Percentiles rank a stretch among this genome's conserved stretches.
Conservation (phyloP, 2,329 filamentous ascomycete species). For the Beauveria brongniartii region DNA sequence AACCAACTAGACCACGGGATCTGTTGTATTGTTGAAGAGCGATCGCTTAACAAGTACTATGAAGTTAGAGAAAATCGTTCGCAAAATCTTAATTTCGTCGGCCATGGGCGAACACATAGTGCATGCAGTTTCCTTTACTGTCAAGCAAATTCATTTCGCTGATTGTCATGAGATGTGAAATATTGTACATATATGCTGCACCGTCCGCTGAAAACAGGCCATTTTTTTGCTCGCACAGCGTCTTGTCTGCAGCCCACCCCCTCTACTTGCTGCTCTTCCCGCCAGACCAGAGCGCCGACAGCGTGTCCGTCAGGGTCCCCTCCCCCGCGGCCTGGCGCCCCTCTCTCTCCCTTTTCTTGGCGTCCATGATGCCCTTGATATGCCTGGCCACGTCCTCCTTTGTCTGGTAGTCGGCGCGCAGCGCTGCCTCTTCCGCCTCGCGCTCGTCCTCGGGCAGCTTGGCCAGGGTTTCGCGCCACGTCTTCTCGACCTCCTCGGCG, state of each 20-base stretch:
- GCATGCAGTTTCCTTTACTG: not conserved
- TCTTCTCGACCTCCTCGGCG: slow-evolving; percentile 40
- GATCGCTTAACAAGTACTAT: not conserved
- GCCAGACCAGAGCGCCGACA: slow-evolving; percentile 22
- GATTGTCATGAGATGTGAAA: not conserved
- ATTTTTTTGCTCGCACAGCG: not conserved
- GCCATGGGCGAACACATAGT: not conserved
- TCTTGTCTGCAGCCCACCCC: not conserved
- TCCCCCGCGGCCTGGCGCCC: slow-evolving; percentile 28
- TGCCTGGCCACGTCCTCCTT: slow-evolving; percentile 51
- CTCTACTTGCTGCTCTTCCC: slow-evolving; percentile 18
- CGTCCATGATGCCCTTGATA: slow-evolving; percentile 46
- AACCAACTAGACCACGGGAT: slow-evolving; percentile 33
- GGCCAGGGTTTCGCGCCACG: slow-evolving; percentile 47
- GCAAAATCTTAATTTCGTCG: too few species aligned
- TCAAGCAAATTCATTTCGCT: not conserved
- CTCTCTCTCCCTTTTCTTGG: slow-evolving; percentile 49
- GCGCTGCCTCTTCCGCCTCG: slow-evolving; percentile 53
- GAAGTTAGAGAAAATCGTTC: not conserved
- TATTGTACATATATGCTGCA: slow-evolving; percentile 6
- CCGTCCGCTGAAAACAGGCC: not conserved
- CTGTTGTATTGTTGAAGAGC: not conserved
- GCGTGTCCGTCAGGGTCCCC: slow-evolving; percentile 23
- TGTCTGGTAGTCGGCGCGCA: slow-evolving; percentile 53
- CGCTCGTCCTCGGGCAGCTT: slow-evolving; percentile 51